Conservation (phyloP, 2,329 filamentous ascomycete species). For the Fusarium udum region DNA sequence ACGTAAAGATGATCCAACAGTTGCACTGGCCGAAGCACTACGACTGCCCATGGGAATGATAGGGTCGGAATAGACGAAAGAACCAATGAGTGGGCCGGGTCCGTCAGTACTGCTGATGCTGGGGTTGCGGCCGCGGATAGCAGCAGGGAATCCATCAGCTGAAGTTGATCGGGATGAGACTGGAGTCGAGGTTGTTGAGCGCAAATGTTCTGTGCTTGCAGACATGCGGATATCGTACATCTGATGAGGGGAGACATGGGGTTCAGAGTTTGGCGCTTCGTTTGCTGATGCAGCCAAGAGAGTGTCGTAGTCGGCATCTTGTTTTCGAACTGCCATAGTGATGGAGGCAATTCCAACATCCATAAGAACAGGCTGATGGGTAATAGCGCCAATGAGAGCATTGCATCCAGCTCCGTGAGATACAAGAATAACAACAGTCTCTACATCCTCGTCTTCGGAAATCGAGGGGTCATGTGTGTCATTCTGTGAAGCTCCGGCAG, state of each 20-base stretch:
- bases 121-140: slow-evolving; percentile 38
- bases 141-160: slow-evolving; percentile 42
- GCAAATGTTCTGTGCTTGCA: slow-evolving; percentile 79
- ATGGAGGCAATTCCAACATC: slow-evolving; percentile 91
- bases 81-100: slow-evolving; percentile 45
- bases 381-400: slow-evolving; percentile 90
- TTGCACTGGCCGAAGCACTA: slow-evolving; percentile 57
- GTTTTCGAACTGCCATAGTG: slow-evolving; percentile 81
- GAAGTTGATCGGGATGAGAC: slow-evolving; percentile 46
- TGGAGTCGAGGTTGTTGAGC: slow-evolving; percentile 53
- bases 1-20: slow-evolving; percentile 41
- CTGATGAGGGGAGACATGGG: slow-evolving; percentile 61
- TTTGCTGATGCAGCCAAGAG: slow-evolving; percentile 44
- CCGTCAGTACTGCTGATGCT: slow-evolving; percentile 37
- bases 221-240: slow-evolving; percentile 78
- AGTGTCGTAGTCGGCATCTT: slow-evolving; percentile 51
- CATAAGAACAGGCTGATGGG: slow-evolving; percentile 88
- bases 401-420: slow-evolving; percentile 98
- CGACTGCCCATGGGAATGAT: slow-evolving; percentile 53
- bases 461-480: slow-evolving; percentile 46
- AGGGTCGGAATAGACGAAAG: slow-evolving; percentile 54
- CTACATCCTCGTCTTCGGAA: slow-evolving; percentile 68
- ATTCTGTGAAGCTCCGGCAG: slow-evolving; percentile 34
- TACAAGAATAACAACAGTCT: slow-evolving; percentile 85
- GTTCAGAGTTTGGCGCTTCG: slow-evolving; percentile 37